phyloP scores from a whole-genome alignment of 192 early-diverging fungal genomes.

The Borealophlyctis nickersoniae region DNA sequence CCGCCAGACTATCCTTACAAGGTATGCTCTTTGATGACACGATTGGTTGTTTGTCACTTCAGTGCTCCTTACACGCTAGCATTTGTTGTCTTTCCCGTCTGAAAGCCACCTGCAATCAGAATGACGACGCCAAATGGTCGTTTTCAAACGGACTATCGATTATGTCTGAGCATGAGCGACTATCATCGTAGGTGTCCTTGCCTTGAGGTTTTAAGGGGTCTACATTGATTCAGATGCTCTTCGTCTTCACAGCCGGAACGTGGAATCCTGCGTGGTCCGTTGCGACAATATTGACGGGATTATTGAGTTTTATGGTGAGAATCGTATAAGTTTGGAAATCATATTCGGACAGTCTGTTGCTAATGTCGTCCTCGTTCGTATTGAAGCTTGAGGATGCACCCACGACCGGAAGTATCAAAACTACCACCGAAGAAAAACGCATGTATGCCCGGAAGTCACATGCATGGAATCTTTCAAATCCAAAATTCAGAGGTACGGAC shows the following conservation, averaged over 20 bases:
- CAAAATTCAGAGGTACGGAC: constrained; percentile 70
- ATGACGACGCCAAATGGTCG: constrained; percentile 65
- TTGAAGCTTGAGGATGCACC: constrained; percentile 70
- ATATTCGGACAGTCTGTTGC: neutral
- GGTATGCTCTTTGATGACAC: too few relatives aligned
- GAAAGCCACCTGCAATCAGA: constrained; percentile 45
- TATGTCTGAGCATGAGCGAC: constrained; percentile 97
- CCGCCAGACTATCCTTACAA: constrained; percentile 96
- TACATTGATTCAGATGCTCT: neutral
- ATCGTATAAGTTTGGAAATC: neutral
- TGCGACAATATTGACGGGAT: constrained; percentile 90
- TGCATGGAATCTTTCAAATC: constrained; percentile 71
- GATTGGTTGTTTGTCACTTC: too few relatives aligned
- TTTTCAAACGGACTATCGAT: constrained; percentile 85
- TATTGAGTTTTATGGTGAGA: constrained; percentile 92
- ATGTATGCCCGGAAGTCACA: constrained; percentile 75
- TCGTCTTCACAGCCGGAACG: constrained; percentile 36
- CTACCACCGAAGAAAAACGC: constrained; percentile 73
- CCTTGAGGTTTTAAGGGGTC: neutral
- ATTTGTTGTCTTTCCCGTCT: too few relatives aligned
- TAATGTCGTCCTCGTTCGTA: neutral
- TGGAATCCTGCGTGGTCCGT: constrained; percentile 99
- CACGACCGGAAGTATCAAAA: constrained; percentile 90
- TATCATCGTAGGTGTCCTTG: constrained; percentile 53
- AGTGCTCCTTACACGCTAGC: too few relatives aligned